phyloP scores from a whole-genome alignment of 2,329 filamentous ascomycete genomes.

The Aphanoascus verrucosus region DNA sequence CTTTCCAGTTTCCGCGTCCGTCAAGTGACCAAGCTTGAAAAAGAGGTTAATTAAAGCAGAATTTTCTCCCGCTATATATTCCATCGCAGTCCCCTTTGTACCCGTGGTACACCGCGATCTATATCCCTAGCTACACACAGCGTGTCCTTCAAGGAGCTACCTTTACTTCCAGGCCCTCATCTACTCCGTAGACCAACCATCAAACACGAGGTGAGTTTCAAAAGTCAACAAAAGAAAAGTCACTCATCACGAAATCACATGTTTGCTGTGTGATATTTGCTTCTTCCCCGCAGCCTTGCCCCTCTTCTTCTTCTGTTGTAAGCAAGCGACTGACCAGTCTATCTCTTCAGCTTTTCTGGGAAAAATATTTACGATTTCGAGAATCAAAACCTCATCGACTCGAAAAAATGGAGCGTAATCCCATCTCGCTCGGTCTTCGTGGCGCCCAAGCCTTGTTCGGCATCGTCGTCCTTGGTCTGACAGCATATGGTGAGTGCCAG shows the following conservation, averaged over 20 bases:
- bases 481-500: constrained; percentile 53
- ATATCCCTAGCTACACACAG: neutral
- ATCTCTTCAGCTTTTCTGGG: neutral
- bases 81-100: neutral
- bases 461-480: constrained; percentile 64
- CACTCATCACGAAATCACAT: neutral
- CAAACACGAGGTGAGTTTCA: neutral
- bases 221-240: neutral
- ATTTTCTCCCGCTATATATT: neutral
- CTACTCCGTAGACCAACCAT: no score
- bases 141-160: neutral
- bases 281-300: neutral
- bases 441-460: constrained; percentile 56
- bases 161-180: neutral
- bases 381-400: neutral
- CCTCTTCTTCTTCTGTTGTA: neutral
- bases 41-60: neutral
- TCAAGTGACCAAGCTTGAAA: constrained; percentile 2
- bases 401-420: constrained; percentile 10
- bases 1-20: neutral
- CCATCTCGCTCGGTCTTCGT: constrained; percentile 39
- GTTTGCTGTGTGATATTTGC: neutral
- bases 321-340: neutral
- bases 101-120: neutral
- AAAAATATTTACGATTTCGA: neutral